A percentile compares a stretch with the other conserved stretches of the same genome.
Evolutionary conservation across 2,329 filamentous ascomycete genomes (phyloP).

Genomic region (Uncinocarpus reesii): DNA sequence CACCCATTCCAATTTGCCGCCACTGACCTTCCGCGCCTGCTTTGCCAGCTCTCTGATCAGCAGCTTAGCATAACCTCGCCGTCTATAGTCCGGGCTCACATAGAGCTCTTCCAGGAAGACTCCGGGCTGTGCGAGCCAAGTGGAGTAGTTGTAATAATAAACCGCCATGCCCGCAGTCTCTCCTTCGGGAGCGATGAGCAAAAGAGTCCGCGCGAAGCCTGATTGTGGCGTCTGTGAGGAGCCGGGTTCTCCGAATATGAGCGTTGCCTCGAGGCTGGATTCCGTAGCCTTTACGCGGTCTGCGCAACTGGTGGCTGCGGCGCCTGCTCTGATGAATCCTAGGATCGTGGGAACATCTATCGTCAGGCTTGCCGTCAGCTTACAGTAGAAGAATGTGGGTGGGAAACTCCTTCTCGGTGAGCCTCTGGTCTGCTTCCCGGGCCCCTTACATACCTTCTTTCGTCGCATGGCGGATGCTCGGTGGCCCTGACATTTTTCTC

Average conservation of each 20-base stretch:
- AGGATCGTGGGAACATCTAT: slow-evolving; percentile 7
- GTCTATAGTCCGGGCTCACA: slow-evolving; percentile 1
- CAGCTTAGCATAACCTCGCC: slow-evolving; percentile 2
- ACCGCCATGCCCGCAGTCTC: slow-evolving; percentile 2
- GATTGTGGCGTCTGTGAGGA: background rate
- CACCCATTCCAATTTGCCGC: background rate
- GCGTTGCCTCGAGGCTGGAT: background rate
- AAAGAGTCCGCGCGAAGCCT: background rate
- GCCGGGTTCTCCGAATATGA: background rate
- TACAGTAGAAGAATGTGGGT: no score
- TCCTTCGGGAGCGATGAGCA: slow-evolving; percentile 3
- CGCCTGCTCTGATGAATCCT: slow-evolving; percentile 5
- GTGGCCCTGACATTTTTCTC: background rate
- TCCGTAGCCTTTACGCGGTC: slow-evolving; percentile 4
- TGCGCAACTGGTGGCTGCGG: slow-evolving; percentile 1
- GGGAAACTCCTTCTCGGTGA: background rate
- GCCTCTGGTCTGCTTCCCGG: background rate
- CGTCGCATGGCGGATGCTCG: slow-evolving; percentile 7
- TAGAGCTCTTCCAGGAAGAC: slow-evolving; percentile 3
- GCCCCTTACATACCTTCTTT: background rate
- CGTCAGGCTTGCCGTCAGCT: background rate
- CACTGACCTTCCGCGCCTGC: background rate
- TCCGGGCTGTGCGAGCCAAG: slow-evolving; percentile 1
- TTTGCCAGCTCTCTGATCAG: slow-evolving; percentile 3
- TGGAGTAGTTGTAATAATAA: slow-evolving; percentile 7